Evolutionary conservation across 2,329 filamentous ascomycete genomes (phyloP).

Genomic region (Microcyclospora pomicola): DNA sequence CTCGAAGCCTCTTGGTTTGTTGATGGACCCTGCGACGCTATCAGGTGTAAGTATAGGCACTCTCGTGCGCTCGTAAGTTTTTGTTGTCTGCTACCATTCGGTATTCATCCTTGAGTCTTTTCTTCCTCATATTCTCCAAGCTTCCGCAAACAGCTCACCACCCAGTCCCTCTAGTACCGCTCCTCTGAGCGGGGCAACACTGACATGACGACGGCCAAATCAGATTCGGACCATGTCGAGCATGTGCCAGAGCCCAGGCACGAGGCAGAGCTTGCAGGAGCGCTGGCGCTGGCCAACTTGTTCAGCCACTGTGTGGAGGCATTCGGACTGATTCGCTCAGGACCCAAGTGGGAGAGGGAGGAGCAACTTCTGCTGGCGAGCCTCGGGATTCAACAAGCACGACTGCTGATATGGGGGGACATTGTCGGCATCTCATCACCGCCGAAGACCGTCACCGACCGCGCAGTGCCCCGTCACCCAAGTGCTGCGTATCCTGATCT

Average conservation of each 20-base stretch:
- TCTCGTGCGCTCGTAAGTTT: too few relatives aligned
- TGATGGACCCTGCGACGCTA: too few relatives aligned
- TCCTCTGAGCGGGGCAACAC: too few relatives aligned
- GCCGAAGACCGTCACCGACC: constrained; percentile 28
- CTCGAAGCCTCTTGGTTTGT: too few relatives aligned
- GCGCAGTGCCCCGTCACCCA: constrained; percentile 32
- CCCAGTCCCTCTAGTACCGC: too few relatives aligned
- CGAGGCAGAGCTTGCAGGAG: constrained; percentile 24
- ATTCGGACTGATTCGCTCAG: constrained; percentile 32
- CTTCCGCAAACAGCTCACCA: too few relatives aligned
- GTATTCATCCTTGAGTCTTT: too few relatives aligned
- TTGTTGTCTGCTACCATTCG: too few relatives aligned
- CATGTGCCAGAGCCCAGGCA: constrained; percentile 3
- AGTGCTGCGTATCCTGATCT: constrained; percentile 32
- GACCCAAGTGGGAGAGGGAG: constrained; percentile 27
- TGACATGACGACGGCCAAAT: too few relatives aligned
- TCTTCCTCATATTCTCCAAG: too few relatives aligned
- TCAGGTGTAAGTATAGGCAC: too few relatives aligned
- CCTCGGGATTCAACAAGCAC: constrained; percentile 34
- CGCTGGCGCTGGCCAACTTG: constrained; percentile 29
- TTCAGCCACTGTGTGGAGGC: constrained; percentile 36
- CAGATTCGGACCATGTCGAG: too few relatives aligned
- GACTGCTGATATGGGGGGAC: constrained; percentile 36
- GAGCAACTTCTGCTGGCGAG: constrained; percentile 31
- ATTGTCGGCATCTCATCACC: constrained; percentile 32